Evolutionary conservation across 78 protist species (phyloP), one percentile per base, ranked within the genome.

Genomic region (Diacronema lutheri): DNA sequence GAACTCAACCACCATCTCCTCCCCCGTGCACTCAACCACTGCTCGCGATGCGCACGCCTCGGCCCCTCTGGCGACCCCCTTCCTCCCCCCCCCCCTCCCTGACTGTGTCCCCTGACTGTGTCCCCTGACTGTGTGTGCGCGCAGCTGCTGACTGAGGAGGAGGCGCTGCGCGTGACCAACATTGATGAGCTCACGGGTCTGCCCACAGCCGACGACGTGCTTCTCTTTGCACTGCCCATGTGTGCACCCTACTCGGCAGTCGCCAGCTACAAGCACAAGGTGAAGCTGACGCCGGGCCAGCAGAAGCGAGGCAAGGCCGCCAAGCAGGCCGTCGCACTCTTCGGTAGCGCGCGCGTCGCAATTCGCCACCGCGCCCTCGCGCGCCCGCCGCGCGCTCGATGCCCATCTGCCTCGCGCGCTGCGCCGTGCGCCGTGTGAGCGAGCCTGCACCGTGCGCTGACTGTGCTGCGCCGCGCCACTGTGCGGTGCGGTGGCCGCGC

Each of bases 251-350:
- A 76, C 79, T 44, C 72, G 20, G 82, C 68, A 71, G 33, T 86
- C 65, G 0, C 37, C 55, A 83, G 40, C 65, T 95, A 85, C 88
- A 91, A 91, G 89, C 93, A 37, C 89, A 86, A 84, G 76, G 94
- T 92, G 37, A 96, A 94, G 90, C 61, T 95, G 50, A 85, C 89
- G 29, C 96, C 98, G 9, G 98, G 97, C n/a, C 68, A 37, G 35
- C 66, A 55, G 46, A 93, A 93, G 90, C 88, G 92, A 73, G 97
- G 97, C 60, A 95, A 92, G 84, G 96, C 89, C 1, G 89, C 90
- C 44, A 41, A 44, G 66, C 56, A 68, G 85, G 90, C 33, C 29
- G 14, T n/a, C 56, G 26, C 21, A 9, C 25, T 68, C 26, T n/a
- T 50, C 73, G 2, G 86, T 44, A 72, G 33, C 19, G 33, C 66